A percentile compares a stretch with the other conserved stretches of the same genome.
Evolutionary conservation across 768 basidiomycete genomes (phyloP).

Genomic region (Leccinum ochraceum): DNA sequence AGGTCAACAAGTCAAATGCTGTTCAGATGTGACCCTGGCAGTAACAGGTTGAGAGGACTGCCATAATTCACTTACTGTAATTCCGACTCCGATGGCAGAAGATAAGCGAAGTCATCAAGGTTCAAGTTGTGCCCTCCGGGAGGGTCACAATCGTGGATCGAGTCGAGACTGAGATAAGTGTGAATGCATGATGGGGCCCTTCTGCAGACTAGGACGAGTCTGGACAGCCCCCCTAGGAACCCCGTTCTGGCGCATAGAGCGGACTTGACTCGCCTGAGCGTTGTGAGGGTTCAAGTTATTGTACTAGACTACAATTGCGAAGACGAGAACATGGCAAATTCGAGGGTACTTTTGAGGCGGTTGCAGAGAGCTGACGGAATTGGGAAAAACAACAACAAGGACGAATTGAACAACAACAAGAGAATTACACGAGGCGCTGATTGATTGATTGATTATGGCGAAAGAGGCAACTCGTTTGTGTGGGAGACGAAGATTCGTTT

Average conservation of each 20-base stretch:
- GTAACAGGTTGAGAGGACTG: not conserved
- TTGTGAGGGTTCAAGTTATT: slow-evolving; percentile 15
- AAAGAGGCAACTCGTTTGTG: slow-evolving; percentile 19
- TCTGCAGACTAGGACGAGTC: not conserved
- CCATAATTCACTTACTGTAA: not conserved
- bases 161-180: not conserved
- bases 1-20: slow-evolving; percentile 2
- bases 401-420: not conserved
- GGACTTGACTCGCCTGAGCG: slow-evolving; percentile 7
- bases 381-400: slow-evolving; percentile 12
- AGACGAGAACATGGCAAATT: not conserved
- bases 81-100: not conserved
- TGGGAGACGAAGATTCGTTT: slow-evolving; percentile 15
- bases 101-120: not conserved
- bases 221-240: not conserved
- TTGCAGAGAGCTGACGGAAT: not conserved
- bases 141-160: not conserved
- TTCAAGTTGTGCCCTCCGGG: not conserved
- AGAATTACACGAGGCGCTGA: slow-evolving; percentile 7
- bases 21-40: not conserved
- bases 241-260: not conserved
- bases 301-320: slow-evolving; percentile 21
- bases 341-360: not conserved
- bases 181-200: not conserved
- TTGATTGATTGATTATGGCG: slow-evolving; percentile 17